Percentiles rank a stretch among this genome's conserved stretches.
phyloP scores from a whole-genome alignment of 371 early-diverging fungal genomes.

The Coemansia sp. region DNA sequence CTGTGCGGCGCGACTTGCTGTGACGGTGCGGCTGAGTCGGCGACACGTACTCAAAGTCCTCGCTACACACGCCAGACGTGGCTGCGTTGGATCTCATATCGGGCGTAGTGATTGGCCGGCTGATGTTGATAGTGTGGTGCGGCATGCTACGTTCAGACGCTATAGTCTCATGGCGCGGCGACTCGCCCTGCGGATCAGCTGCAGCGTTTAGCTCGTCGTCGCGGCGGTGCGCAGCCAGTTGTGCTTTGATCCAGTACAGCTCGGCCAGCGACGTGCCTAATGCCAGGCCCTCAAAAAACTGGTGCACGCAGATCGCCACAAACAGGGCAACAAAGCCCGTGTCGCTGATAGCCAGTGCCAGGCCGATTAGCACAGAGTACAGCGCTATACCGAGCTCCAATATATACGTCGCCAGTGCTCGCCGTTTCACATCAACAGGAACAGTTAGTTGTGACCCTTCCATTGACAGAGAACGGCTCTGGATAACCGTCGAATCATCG shows the following conservation, averaged over 20 bases:
- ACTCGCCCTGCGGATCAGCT: not conserved
- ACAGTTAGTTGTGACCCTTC: not conserved
- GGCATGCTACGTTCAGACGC: not conserved
- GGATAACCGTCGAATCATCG: constrained; percentile 23
- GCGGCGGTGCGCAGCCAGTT: constrained; percentile 42
- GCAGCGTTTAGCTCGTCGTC: not conserved
- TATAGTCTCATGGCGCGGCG: constrained; percentile 5
- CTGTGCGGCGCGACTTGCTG: constrained; percentile 37
- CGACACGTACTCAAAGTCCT: constrained; percentile 11
- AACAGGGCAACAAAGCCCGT: constrained; percentile 67
- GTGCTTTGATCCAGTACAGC: constrained; percentile 53
- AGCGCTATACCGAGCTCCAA: constrained; percentile 83
- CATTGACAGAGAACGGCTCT: not conserved
- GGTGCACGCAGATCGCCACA: constrained; percentile 85
- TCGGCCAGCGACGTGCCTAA: constrained; percentile 63
- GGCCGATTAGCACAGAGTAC: constrained; percentile 86
- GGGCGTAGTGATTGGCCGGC: not conserved
- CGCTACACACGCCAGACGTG: constrained; percentile 5
- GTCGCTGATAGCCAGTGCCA: constrained; percentile 72
- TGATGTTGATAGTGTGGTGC: constrained; percentile 2
- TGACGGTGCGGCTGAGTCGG: constrained; percentile 1
- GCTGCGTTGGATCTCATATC: not conserved
- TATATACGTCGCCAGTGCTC: constrained; percentile 53
- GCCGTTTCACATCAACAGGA: constrained; percentile 23
- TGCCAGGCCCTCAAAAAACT: constrained; percentile 69